Conservation (phyloP, 139 green algal species). For the Coccomyxa sp. region DNA sequence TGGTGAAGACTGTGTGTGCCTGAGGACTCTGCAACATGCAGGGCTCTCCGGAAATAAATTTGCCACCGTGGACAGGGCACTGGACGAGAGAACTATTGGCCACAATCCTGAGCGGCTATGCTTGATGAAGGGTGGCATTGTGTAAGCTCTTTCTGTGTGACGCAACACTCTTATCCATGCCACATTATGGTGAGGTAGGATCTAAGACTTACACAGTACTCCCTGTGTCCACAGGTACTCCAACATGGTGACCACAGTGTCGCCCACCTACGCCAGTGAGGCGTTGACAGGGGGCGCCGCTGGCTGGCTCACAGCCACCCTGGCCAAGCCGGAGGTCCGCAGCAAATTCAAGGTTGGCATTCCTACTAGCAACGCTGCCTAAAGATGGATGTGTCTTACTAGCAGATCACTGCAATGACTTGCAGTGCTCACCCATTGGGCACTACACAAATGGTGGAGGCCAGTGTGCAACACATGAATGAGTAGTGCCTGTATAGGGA, state of each 20-base stretch:
- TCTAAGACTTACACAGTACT: neutral
- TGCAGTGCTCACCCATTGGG: too few relatives aligned
- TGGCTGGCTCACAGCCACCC: conserved; percentile 75
- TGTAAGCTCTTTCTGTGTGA: neutral
- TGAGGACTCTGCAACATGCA: neutral
- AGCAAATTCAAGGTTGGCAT: conserved; percentile 29
- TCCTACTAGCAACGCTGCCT: too few relatives aligned
- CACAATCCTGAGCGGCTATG: conserved; percentile 96
- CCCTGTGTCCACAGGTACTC: conserved; percentile 79
- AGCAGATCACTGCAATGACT: too few relatives aligned
- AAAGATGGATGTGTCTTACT: too few relatives aligned
- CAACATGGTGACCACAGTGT: conserved; percentile 90
- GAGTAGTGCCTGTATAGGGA: conserved; percentile 39
- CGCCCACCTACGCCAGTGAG: conserved; percentile 85
- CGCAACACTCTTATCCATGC: neutral
- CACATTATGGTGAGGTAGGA: too few relatives aligned
- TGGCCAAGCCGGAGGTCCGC: conserved; percentile 44
- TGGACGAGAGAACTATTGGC: conserved; percentile 94
- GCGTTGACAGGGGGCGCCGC: conserved; percentile 69
- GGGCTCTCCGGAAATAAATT: conserved; percentile 75
- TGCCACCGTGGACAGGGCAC: conserved; percentile 75
- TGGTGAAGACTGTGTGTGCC: neutral
- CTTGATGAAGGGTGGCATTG: conserved; percentile 74
- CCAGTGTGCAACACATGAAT: too few relatives aligned
- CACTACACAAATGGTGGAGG: too few relatives aligned